phyloP scores from a whole-genome alignment of 768 basidiomycete species.

The Tulasnella sp. region DNA sequence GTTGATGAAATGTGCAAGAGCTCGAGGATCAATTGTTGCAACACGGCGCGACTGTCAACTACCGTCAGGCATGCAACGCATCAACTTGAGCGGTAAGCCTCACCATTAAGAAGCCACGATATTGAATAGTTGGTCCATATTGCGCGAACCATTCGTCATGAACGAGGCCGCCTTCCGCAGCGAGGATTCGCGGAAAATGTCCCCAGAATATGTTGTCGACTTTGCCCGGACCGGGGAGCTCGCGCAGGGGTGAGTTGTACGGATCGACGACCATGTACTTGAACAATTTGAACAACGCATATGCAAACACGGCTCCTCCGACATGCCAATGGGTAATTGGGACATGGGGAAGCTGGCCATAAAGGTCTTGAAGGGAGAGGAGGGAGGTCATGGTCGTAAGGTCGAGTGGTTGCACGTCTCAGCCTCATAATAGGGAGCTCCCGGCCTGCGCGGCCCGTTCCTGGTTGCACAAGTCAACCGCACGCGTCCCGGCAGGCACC shows the following conservation, averaged over 20 bases:
- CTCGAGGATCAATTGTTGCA: background rate
- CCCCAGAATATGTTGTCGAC: constrained; percentile 33
- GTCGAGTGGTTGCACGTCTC: too few species aligned
- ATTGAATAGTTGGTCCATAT: constrained; percentile 38
- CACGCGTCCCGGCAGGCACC: too few species aligned
- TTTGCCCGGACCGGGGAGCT: constrained; percentile 37
- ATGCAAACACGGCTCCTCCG: background rate
- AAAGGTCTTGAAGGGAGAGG: too few species aligned
- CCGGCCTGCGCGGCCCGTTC: too few species aligned
- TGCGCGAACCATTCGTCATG: constrained; percentile 38
- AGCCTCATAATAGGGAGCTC: too few species aligned
- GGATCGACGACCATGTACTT: background rate
- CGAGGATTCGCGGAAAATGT: constrained; percentile 34
- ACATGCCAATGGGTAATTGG: too few species aligned
- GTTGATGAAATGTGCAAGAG: constrained; percentile 1
- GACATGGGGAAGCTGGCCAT: too few species aligned
- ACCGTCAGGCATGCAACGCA: background rate
- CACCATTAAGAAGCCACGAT: constrained; percentile 36
- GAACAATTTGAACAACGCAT: background rate
- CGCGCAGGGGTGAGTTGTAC: constrained; percentile 31
- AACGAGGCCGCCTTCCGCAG: constrained; percentile 29
- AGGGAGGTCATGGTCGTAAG: too few species aligned
- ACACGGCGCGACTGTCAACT: background rate
- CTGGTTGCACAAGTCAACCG: too few species aligned
- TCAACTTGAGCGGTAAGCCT: constrained; percentile 16